Evolutionary conservation across 2,329 filamentous ascomycete genomes (phyloP), one percentile per base, ranked within the genome.

Genomic region (Epichloe coenophiala): DNA sequence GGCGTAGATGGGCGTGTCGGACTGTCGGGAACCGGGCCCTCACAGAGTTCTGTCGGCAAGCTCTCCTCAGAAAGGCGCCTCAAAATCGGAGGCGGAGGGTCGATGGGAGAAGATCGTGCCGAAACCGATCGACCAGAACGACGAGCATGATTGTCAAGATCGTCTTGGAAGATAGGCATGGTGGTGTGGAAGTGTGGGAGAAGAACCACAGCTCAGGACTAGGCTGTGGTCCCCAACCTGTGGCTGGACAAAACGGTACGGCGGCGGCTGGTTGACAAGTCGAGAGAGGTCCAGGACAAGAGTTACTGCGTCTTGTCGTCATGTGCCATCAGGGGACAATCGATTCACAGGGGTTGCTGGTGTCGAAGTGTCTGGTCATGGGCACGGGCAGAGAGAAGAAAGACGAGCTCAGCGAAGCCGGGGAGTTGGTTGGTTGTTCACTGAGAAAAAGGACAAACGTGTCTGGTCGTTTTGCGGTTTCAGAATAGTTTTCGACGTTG

Each of bases 131-230:
- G 54, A 53, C 56, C 42, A 49, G 51, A 35, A 49, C 51, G 55
- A 41, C 55, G 53, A 53, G 62, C 61, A 55, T 66, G 66, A 47
- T 27, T 37, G 39, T 70, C 69, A 58, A 73, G 59, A 57, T 77
- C 71, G 60, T 74, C 70, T 57, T 76, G 74, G 58, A 77, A 80
- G 61, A 79, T 79, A 56, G 78, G 78, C 78, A 81, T 81, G 55
- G 55, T 51, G 54, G 39, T 48, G 41, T 47, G 51, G 60, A 55
- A 56, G 23, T 37, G 46, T 56, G 31, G 31, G 13, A 49, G 50
- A 55, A 59, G 62, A 61, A 63, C 63, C 64, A 63, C 66, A 67
- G 62, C 65, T 55, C 54, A 54, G 40, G 39, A 36, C 21, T 37
- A 31, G 41, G 59, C 60, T 59, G 58, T 56, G 58, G 55, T 40